Conservation (phyloP, 495 filamentous ascomycete genomes). For the Rhypophila decipiens region DNA sequence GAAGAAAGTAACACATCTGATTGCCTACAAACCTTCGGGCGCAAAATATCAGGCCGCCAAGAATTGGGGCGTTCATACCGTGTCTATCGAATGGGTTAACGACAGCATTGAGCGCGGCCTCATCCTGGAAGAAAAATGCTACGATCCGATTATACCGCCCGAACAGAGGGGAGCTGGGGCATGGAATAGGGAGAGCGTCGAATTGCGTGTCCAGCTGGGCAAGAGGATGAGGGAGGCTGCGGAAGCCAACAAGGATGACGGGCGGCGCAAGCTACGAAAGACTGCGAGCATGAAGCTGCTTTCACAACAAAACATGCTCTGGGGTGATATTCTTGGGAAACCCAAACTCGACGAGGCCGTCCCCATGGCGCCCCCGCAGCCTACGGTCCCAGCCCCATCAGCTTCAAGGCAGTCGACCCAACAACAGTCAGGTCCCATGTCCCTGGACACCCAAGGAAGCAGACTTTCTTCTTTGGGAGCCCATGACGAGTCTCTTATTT, state of each 20-base stretch:
- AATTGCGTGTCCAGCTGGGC: slow-evolving; percentile 29
- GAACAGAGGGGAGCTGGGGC: slow-evolving; percentile 72
- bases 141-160: slow-evolving; percentile 62
- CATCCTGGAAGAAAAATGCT: slow-evolving; percentile 78
- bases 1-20: slow-evolving; percentile 76
- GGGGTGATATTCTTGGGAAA: slow-evolving; percentile 73
- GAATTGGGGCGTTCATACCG: slow-evolving; percentile 69
- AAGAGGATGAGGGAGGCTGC: slow-evolving; percentile 30
- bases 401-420: slow-evolving; percentile 6
- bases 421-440: slow-evolving; percentile 5
- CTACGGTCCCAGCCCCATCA: slow-evolving; percentile 5
- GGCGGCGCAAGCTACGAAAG: slow-evolving; percentile 69
- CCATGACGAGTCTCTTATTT: slow-evolving; percentile 30
- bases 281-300: slow-evolving; percentile 72
- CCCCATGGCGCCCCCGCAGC: neutral
- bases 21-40: slow-evolving; percentile 71
- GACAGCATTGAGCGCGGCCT: slow-evolving; percentile 88
- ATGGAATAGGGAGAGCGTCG: slow-evolving; percentile 55
- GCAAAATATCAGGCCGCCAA: slow-evolving; percentile 83
- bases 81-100: slow-evolving; percentile 76
- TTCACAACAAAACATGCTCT: slow-evolving; percentile 73
- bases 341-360: slow-evolving; percentile 8
- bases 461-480: slow-evolving; percentile 24
- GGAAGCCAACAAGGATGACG: slow-evolving; percentile 25
- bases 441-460: slow-evolving; percentile 18